Evolutionary conservation across 768 basidiomycete species (phyloP).

Genomic region (Leccinum rimulosum): DNA sequence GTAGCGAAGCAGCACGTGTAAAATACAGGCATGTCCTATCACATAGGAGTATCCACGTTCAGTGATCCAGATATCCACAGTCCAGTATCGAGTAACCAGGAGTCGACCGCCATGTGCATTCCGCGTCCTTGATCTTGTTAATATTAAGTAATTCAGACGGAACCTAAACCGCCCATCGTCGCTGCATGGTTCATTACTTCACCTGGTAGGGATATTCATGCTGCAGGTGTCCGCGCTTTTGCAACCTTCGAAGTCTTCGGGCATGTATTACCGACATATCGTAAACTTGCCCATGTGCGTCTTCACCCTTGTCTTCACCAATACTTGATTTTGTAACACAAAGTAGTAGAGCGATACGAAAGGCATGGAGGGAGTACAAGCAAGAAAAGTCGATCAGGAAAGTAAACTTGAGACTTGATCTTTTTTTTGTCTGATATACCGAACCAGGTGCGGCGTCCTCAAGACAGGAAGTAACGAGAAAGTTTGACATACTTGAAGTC

Average conservation of each 20-base stretch:
- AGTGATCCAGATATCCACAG: constrained; percentile 7
- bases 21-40: constrained; percentile 6
- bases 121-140: constrained; percentile 14
- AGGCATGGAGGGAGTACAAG: constrained; percentile 37
- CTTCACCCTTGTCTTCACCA: constrained; percentile 37
- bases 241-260: constrained; percentile 30
- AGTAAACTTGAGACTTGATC: constrained; percentile 69
- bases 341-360: constrained; percentile 47
- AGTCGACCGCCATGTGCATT: neutral
- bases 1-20: neutral
- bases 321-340: constrained; percentile 43
- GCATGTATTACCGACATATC: constrained; percentile 37
- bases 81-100: neutral
- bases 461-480: constrained; percentile 47
- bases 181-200: constrained; percentile 22
- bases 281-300: constrained; percentile 37
- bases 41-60: neutral
- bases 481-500: constrained; percentile 49
- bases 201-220: constrained; percentile 10
- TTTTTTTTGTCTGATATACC: constrained; percentile 51
- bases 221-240: constrained; percentile 14
- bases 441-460: constrained; percentile 49
- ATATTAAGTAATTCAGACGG: constrained; percentile 25
- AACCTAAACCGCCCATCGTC: neutral
- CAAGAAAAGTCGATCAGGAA: constrained; percentile 54